phyloP scores from a whole-genome alignment of 306 rosid genomes.

The Pterocarpus macrocarpus region DNA sequence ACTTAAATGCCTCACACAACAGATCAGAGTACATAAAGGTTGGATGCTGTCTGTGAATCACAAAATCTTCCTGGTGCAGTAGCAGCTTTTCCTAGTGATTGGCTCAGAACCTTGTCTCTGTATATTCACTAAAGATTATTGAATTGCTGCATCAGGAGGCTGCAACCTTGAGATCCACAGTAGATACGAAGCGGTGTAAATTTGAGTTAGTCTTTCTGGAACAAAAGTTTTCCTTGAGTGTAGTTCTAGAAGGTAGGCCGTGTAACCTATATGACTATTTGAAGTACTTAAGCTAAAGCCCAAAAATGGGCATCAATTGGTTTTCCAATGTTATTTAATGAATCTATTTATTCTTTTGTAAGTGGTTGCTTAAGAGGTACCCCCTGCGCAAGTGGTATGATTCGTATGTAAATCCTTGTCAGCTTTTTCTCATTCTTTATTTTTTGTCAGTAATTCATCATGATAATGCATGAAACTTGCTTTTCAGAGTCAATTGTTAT shows the following conservation, averaged over 20 bases:
- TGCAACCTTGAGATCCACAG: neutral
- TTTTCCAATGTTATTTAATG: neutral
- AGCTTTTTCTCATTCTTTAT: neutral
- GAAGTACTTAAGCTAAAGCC: neutral
- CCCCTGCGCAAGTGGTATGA: neutral
- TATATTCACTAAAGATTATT: neutral
- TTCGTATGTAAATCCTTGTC: neutral
- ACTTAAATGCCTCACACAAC: neutral
- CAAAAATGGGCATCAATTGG: neutral
- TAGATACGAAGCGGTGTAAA: neutral
- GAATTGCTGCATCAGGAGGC: neutral
- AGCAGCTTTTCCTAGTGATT: neutral
- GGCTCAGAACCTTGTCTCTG: neutral
- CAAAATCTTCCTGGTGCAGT: conserved; percentile 10
- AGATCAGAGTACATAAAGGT: conserved; percentile 3
- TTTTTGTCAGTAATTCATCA: neutral
- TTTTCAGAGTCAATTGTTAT: neutral
- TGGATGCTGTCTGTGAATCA: neutral
- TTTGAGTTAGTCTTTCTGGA: neutral
- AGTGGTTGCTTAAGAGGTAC: neutral
- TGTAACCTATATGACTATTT: neutral
- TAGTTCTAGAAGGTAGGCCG: no score
- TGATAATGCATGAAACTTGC: conserved; percentile 18
- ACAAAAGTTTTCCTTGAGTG: neutral
- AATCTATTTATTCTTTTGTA: neutral